Percentiles rank a stretch among this genome's conserved stretches.
Evolutionary conservation across 192 early-diverging fungal genomes (phyloP).

Genomic region (Backusella morwellensis): DNA sequence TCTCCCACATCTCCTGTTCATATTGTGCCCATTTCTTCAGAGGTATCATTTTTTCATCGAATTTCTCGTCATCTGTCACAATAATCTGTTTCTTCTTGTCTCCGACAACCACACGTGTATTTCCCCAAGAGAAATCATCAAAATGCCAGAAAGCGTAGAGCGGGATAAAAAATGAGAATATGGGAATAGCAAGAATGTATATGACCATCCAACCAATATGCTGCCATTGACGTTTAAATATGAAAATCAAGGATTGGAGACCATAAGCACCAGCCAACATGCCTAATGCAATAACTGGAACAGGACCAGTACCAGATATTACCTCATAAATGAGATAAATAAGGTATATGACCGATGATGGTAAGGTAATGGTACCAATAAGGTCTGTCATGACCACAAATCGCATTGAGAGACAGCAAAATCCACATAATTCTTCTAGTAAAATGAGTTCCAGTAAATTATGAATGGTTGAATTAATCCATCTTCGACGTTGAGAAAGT

Average conservation of each 20-base stretch:
- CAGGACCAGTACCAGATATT: constrained; percentile 49
- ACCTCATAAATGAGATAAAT: constrained; percentile 75
- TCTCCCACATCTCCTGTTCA: constrained; percentile 58
- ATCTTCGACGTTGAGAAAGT: constrained; percentile 96
- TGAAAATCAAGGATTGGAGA: constrained; percentile 85
- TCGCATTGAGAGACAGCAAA: constrained; percentile 95
- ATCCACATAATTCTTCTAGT: constrained; percentile 93
- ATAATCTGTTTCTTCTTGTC: constrained; percentile 54
- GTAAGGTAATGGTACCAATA: constrained; percentile 90
- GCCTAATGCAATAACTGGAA: constrained; percentile 81
- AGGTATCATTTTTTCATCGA: constrained; percentile 72
- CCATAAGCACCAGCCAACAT: constrained; percentile 89
- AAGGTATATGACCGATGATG: constrained; percentile 86
- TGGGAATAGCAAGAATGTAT: constrained; percentile 71
- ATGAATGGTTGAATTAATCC: constrained; percentile 99
- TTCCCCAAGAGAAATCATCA: constrained; percentile 99
- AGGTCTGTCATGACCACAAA: constrained; percentile 96
- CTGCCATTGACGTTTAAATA: constrained; percentile 70
- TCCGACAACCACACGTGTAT: constrained; percentile 50
- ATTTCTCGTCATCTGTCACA: constrained; percentile 62
- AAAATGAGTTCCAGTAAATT: constrained; percentile 93
- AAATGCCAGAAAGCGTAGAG: constrained; percentile 96
- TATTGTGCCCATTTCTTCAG: constrained; percentile 69
- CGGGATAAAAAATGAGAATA: constrained; percentile 66
- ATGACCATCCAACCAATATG: constrained; percentile 92